These are phyloP conservation scores for Ganoderma resinaceum DNA, from an alignment of 1,284 basidiomycete genomes.

Conservation along the genomic window DNA sequence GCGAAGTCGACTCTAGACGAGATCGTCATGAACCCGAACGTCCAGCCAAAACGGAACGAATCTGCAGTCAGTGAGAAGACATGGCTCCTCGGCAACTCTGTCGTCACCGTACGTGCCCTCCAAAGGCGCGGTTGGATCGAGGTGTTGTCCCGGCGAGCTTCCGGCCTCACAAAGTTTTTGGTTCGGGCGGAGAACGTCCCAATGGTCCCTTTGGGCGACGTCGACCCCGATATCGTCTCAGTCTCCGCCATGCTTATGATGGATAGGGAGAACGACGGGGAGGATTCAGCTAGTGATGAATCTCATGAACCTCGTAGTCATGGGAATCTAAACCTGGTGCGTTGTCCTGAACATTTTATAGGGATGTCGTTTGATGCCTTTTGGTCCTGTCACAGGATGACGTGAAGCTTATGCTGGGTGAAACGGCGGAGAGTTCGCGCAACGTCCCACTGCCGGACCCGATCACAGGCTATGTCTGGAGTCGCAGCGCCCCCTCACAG, in stretches of 20 bases:
- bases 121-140: conserved; percentile 89
- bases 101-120: conserved; percentile 85
- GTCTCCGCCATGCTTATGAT: conserved; percentile 78
- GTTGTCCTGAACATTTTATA: not conserved
- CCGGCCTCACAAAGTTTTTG: conserved; percentile 89
- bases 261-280: conserved; percentile 52
- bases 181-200: conserved; percentile 92
- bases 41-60: conserved; percentile 43
- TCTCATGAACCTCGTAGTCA: conserved; percentile 6
- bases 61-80: conserved; percentile 67
- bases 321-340: conserved; percentile 21
- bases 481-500: conserved; percentile 83
- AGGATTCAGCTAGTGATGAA: conserved; percentile 15
- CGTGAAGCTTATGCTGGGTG: conserved; percentile 24
- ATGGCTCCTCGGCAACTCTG: conserved; percentile 89
- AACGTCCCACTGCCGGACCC: conserved; percentile 53
- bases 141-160: conserved; percentile 86
- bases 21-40: conserved; percentile 63
- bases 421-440: conserved; percentile 17
- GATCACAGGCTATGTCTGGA: conserved; percentile 86
- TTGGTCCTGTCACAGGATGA: conserved; percentile 23
- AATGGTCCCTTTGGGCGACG: conserved; percentile 82
- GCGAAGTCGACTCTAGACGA: conserved; percentile 83
- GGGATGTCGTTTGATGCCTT: conserved; percentile 28
- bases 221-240: conserved; percentile 78